A percentile compares a stretch with the other conserved stretches of the same genome.
These are phyloP conservation scores for Flaveria linearis DNA, from an alignment of 129 eudicot genomes.

Conservation along the genomic window DNA sequence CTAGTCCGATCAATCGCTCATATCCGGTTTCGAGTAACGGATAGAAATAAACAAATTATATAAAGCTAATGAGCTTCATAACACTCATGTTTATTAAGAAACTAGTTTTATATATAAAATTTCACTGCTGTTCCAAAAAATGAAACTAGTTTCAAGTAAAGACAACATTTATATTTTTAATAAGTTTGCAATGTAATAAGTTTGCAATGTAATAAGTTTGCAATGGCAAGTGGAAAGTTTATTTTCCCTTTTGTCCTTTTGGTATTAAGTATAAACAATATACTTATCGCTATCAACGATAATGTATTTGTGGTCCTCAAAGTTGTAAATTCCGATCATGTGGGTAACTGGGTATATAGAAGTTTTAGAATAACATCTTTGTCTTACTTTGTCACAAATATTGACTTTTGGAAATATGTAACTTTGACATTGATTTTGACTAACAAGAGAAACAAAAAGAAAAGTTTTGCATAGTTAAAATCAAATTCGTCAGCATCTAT, in stretches of 20 bases:
- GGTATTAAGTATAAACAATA: not conserved
- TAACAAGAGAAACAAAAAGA: not conserved
- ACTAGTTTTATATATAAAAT: too few species aligned
- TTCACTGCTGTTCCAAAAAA: too few species aligned
- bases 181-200: not conserved
- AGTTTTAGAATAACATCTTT: not conserved
- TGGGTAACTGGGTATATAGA: not conserved
- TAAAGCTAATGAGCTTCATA: too few species aligned
- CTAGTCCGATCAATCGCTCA: too few species aligned
- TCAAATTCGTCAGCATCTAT: not conserved
- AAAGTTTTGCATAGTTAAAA: not conserved
- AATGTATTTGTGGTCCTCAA: not conserved
- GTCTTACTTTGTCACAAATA: not conserved
- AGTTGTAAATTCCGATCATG: not conserved
- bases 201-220: not conserved
- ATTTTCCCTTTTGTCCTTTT: not conserved
- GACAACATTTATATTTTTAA: not conserved
- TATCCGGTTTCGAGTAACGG: too few species aligned
- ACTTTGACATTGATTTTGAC: constrained; percentile 5
- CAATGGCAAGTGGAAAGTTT: not conserved
- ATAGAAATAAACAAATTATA: too few species aligned
- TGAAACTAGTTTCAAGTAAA: too few species aligned
- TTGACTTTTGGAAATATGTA: not conserved
- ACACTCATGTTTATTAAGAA: too few species aligned
- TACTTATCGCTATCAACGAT: not conserved